Evolutionary conservation across 352 stramenopile genomes (phyloP).

Genomic region (Globisporangium carolinianum): DNA sequence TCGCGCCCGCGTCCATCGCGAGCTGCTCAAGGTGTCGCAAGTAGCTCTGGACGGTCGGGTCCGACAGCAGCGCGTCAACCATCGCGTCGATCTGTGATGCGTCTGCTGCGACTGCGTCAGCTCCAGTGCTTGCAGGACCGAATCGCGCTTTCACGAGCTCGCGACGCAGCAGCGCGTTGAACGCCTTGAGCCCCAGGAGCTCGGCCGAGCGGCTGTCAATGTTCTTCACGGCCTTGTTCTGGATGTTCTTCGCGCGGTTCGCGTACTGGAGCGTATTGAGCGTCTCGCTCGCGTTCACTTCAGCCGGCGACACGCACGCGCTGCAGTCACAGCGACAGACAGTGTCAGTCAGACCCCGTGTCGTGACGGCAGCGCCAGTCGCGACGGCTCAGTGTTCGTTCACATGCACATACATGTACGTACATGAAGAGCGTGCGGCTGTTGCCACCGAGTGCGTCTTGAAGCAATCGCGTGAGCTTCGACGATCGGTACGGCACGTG

Average conservation of each 20-base stretch:
- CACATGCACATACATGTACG: conserved; percentile 10
- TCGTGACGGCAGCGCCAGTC: too few relatives aligned
- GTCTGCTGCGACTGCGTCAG: background rate
- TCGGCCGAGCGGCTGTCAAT: conserved; percentile 76
- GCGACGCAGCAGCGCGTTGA: conserved; percentile 57
- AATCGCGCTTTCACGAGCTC: conserved; percentile 63
- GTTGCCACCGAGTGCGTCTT: conserved; percentile 85
- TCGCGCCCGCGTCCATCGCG: conserved; percentile 1
- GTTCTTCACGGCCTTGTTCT: conserved; percentile 88
- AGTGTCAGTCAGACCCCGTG: too few relatives aligned
- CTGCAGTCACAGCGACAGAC: conserved; percentile 14
- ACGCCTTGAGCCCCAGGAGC: conserved; percentile 53
- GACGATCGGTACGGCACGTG: conserved; percentile 80
- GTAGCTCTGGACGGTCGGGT: conserved; percentile 44
- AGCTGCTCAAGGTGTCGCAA: conserved; percentile 53
- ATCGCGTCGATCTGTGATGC: conserved; percentile 19
- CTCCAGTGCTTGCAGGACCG: conserved; percentile 14
- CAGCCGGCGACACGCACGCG: conserved; percentile 77
- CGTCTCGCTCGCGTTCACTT: conserved; percentile 61
- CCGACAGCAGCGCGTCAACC: conserved; percentile 32
- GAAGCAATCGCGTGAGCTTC: conserved; percentile 73
- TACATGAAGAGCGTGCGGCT: conserved; percentile 87
- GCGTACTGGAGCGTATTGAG: conserved; percentile 85
- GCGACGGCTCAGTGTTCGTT: too few relatives aligned
- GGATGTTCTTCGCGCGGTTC: conserved; percentile 84